A percentile compares a stretch with the other conserved stretches of the same genome.
phyloP scores from a whole-genome alignment of 768 basidiomycete genomes.

The Lentinula sp. region DNA sequence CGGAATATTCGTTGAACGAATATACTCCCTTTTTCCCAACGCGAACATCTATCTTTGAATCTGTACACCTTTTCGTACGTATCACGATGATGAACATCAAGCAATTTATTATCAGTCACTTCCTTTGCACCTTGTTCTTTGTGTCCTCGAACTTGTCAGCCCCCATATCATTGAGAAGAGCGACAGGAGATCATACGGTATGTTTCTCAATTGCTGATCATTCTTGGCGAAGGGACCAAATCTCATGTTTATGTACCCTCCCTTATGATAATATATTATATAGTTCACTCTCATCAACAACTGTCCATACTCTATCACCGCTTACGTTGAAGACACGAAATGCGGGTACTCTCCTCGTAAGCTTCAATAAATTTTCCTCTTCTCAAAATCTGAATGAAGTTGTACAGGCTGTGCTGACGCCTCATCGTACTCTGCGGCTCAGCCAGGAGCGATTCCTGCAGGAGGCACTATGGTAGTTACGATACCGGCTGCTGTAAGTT shows the following conservation, averaged over 20 bases:
- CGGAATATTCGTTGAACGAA: constrained; percentile 2
- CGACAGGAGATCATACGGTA: neutral
- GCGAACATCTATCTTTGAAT: no score
- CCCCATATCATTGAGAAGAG: neutral
- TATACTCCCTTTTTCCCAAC: neutral
- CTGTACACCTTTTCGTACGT: neutral
- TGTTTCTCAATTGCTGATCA: neutral
- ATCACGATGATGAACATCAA: neutral
- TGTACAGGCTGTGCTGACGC: neutral
- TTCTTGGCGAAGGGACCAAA: neutral
- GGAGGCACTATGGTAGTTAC: neutral
- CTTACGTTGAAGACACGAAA: neutral
- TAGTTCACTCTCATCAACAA: neutral
- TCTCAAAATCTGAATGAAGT: neutral
- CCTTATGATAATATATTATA: no score
- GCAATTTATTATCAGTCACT: neutral
- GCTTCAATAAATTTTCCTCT: neutral
- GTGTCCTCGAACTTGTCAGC: neutral
- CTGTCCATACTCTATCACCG: neutral
- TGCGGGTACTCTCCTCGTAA: constrained; percentile 2
- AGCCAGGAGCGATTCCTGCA: neutral
- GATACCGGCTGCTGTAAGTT: neutral
- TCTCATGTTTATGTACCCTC: no score
- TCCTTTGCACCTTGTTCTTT: neutral
- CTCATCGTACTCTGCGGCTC: neutral